phyloP scores from a whole-genome alignment of 2,329 filamentous ascomycete species.

The Aspergillus transmontanensis region DNA sequence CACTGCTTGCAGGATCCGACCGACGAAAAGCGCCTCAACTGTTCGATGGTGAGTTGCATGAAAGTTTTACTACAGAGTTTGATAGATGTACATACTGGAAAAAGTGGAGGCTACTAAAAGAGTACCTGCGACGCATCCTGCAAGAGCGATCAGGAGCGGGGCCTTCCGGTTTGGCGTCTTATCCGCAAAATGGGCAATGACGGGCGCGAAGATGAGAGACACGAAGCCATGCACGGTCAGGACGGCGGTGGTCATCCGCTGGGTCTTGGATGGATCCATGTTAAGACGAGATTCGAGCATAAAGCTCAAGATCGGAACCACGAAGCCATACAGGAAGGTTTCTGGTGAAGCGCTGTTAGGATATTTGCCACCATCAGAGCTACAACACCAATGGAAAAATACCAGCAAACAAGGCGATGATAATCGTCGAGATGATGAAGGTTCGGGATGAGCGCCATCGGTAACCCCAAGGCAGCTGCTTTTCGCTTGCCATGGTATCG shows the following conservation, averaged over 20 bases:
- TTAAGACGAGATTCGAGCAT: slow-evolving; percentile 34
- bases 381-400: neutral
- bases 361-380: neutral
- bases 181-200: slow-evolving; percentile 34
- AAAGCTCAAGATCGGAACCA: slow-evolving; percentile 36
- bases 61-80: neutral
- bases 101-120: slow-evolving; percentile 24
- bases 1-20: slow-evolving; percentile 33
- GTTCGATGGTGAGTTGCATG: neutral
- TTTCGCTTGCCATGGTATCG: neutral
- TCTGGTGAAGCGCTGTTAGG: slow-evolving; percentile 19
- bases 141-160: slow-evolving; percentile 29
- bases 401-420: slow-evolving; percentile 19
- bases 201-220: slow-evolving; percentile 24
- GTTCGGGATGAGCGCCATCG: slow-evolving; percentile 20
- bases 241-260: slow-evolving; percentile 26
- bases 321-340: slow-evolving; percentile 36
- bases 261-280: slow-evolving; percentile 26
- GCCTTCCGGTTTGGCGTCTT: slow-evolving; percentile 25
- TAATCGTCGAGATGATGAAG: slow-evolving; percentile 17
- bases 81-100: slow-evolving; percentile 18
- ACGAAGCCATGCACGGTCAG: slow-evolving; percentile 30
- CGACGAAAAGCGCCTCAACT: slow-evolving; percentile 28
- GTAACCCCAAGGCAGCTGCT: slow-evolving; percentile 7
- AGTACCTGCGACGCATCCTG: slow-evolving; percentile 29